Evolutionary conservation across 352 stramenopile species (phyloP), one percentile per base, ranked within the genome.

Genomic region (Pythium oligandrum): DNA sequence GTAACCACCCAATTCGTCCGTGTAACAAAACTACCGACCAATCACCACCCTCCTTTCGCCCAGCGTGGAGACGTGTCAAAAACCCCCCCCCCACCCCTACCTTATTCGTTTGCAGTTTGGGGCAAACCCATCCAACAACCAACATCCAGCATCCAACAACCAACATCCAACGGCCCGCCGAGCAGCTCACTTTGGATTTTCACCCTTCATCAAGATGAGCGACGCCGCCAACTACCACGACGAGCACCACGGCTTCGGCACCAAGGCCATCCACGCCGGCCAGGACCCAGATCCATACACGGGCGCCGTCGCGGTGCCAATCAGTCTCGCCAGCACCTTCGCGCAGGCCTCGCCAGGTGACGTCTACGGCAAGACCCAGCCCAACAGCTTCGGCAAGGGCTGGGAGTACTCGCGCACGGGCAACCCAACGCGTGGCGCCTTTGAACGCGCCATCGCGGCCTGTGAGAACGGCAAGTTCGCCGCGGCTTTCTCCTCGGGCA

Each of bases 361-460:
- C 42, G 84, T 93, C 40, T 66, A 85, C 53, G 81, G 83, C 67
- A 75, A 76, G 17, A 63, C 74, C 33, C 84, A 96, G 46, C 63
- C 68, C 53, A 97, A 72, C 78, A 98, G 76, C 64, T 98, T 83
- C 57, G 96, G 96, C 49, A 97, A 98, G 66, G 97, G 97, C 49
- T 98, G 86, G 78, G 90, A 92, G 58, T 98, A 98, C 77, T 96
- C 88, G 66, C 88, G 94, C 50, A 83, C 97, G 49, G 96, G 86
- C 64, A 98, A 99, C 73, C 96, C 95, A n/a, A 99, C 95, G 30
- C 96, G 78, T 40, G 84, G 95, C 49, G 83, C 97, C 7, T 79
- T 99, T 10, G 96, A 99, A 70, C 87, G 77, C 44, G 82, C 90
- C n/a, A 83, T 97, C 45, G 87, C 94, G 3, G 78, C 88, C 6